These are phyloP conservation scores for Cercospora brassicicola DNA, from an alignment of 2,329 filamentous ascomycete genomes.

Conservation along the genomic window DNA sequence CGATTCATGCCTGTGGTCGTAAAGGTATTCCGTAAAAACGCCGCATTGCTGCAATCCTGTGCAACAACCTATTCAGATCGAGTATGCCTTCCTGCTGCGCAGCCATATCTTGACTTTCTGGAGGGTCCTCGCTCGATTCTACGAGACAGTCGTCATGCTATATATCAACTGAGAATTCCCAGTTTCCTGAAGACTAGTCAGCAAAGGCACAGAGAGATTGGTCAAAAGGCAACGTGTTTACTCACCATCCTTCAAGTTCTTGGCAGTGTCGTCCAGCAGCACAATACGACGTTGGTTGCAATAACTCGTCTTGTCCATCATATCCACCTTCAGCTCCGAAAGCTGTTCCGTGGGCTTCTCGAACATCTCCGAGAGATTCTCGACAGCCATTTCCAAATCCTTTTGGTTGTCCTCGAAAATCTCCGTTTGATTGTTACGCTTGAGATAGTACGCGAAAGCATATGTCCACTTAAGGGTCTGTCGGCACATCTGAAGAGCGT, in stretches of 20 bases:
- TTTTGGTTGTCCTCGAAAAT: constrained; percentile 99
- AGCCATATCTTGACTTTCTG: background rate
- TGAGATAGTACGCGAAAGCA: constrained; percentile 96
- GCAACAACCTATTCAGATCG: background rate
- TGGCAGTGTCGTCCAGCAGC: constrained; percentile 84
- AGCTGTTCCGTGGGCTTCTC: constrained; percentile 92
- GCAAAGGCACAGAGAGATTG: background rate
- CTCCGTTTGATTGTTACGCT: constrained; percentile 88
- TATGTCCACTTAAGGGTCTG: constrained; percentile 99
- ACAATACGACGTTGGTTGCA: constrained; percentile 92
- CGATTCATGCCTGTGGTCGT: constrained; percentile 11
- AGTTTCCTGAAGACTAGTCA: constrained; percentile 31
- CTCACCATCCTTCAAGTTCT: constrained; percentile 84
- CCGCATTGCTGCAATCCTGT: background rate
- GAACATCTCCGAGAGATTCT: constrained; percentile 98
- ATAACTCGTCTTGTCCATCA: constrained; percentile 97
- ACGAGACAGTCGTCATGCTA: background rate
- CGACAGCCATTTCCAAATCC: constrained; percentile 94
- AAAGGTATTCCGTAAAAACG: background rate
- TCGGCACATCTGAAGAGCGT: constrained; percentile 92
- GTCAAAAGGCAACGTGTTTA: constrained; percentile 25
- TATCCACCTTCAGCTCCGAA: constrained; percentile 85
- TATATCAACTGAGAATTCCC: constrained; percentile 40
- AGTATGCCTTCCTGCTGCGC: background rate
- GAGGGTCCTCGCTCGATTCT: background rate